These are phyloP conservation scores for Vickermania spadyakhi DNA, from an alignment of 208 protist species.

Conservation along the genomic window DNA sequence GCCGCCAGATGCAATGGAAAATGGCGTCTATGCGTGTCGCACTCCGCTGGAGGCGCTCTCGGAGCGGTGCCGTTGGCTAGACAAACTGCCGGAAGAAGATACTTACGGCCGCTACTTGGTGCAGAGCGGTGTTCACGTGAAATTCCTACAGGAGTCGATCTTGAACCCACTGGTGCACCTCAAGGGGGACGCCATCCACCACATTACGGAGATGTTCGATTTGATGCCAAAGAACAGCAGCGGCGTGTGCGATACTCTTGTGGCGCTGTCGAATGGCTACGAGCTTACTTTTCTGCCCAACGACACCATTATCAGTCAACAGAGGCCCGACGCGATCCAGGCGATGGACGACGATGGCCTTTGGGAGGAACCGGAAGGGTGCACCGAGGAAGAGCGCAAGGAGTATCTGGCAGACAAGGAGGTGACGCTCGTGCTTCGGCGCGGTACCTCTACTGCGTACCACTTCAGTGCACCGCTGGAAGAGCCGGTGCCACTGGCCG, in stretches of 20 bases:
- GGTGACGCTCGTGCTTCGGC: constrained; percentile 1
- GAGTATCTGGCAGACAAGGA: not conserved
- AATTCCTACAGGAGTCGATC: constrained; percentile 29
- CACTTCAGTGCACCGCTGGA: constrained; percentile 3
- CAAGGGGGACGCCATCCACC: constrained; percentile 14
- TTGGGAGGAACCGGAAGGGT: not conserved
- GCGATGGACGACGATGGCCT: not conserved
- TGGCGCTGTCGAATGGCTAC: constrained; percentile 6
- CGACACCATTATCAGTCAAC: constrained; percentile 1
- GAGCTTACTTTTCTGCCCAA: not conserved
- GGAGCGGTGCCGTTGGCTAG: constrained; percentile 75
- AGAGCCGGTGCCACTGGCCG: not conserved
- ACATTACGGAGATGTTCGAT: constrained; percentile 18
- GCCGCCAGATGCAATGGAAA: constrained; percentile 59
- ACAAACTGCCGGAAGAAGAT: constrained; percentile 36
- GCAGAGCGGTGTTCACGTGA: constrained; percentile 29
- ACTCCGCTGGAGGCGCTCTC: constrained; percentile 70
- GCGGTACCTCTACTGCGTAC: not conserved
- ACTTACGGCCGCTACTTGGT: constrained; percentile 50
- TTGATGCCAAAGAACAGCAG: constrained; percentile 6
- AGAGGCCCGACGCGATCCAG: not conserved
- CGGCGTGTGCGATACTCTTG: constrained; percentile 1
- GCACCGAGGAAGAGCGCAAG: constrained; percentile 1
- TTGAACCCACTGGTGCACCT: constrained; percentile 41
- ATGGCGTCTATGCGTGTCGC: constrained; percentile 60